Evolutionary conservation across 495 filamentous ascomycete genomes (phyloP), one percentile per base, ranked within the genome.

Genomic region (Darksidea phi): DNA sequence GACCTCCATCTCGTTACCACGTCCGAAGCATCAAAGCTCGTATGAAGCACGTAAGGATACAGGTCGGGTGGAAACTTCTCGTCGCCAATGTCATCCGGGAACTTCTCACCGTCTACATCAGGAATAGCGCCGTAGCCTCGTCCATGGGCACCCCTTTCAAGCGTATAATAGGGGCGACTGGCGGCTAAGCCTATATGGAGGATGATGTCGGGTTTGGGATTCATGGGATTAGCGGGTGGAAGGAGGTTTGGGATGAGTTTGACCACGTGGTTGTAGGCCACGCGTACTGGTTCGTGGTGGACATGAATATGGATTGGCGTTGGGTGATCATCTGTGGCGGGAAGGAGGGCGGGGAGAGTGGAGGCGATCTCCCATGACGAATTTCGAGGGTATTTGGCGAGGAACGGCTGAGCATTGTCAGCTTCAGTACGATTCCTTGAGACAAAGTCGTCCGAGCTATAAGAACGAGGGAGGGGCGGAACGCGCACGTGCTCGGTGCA

Each of bases 141-240:
- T n/a, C 88, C 78, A 48, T 91, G 87, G 1, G 83, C 90, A 7
- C 80, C 75, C 7, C 80, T 76, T 69, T 96, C 91, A 4, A 93
- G 73, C 1, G 82, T 81, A 71, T 89, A 95, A 55, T 82, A 84
- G 0, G 71, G 73, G 20, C 87, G 76, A 26, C 86, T 85, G 0
- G 87, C 82, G 0, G 90, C 89, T 77, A 95, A 89, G 37, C 91
- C 91, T 57, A 96, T 87, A 69, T 93, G 89, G 5, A 96, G 72
- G 12, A 86, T 78, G 20, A 86, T 72, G 71, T 91, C 87, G 20
- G 86, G 81, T 42, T 76, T 78, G 6, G 76, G 74, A 17, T 72
- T 72, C 10, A 71, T 68, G 18, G 68, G 69, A 53, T 72, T 75
- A 17, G 73, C 67, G 10, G 72, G 42, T 10, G 69, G 66, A 15